These are phyloP conservation scores for Clitocybe nebularis DNA, from an alignment of 1,284 basidiomycete species.

Conservation along the genomic window DNA sequence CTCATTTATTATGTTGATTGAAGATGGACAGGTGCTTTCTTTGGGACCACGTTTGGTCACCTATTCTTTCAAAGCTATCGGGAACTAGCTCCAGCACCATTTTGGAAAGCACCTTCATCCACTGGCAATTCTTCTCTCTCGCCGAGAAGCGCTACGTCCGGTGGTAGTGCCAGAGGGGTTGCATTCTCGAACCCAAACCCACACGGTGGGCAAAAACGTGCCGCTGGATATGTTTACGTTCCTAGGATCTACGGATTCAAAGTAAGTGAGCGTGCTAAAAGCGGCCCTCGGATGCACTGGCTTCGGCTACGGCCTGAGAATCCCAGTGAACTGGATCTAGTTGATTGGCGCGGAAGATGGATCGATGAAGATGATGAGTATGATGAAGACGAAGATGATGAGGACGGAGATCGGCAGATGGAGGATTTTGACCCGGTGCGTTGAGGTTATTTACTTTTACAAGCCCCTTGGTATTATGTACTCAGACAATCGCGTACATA, in stretches of 20 bases:
- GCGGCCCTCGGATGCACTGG: slow-evolving; percentile 97
- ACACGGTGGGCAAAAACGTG: slow-evolving; percentile 83
- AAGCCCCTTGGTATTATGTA: too few species aligned
- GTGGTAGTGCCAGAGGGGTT: slow-evolving; percentile 44
- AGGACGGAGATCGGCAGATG: slow-evolving; percentile 69
- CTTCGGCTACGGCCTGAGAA: slow-evolving; percentile 81
- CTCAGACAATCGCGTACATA: too few species aligned
- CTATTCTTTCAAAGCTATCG: slow-evolving; percentile 98
- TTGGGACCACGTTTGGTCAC: slow-evolving; percentile 97
- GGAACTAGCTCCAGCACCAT: slow-evolving; percentile 84
- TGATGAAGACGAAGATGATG: slow-evolving; percentile 65
- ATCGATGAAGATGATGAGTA: slow-evolving; percentile 63
- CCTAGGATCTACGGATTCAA: slow-evolving; percentile 94
- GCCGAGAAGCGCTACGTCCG: slow-evolving; percentile 42
- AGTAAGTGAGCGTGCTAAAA: slow-evolving; percentile 81
- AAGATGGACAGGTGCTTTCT: slow-evolving; percentile 96
- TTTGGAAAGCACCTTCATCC: slow-evolving; percentile 61
- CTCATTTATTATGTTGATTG: too few species aligned
- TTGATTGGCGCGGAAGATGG: slow-evolving; percentile 87
- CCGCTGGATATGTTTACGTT: slow-evolving; percentile 82
- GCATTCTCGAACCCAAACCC: slow-evolving; percentile 79
- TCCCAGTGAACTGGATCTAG: slow-evolving; percentile 76
- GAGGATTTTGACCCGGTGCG: slow-evolving; percentile 79
- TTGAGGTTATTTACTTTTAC: slow-evolving; percentile 17
- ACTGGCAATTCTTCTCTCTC: slow-evolving; percentile 49